A percentile compares a stretch with the other conserved stretches of the same genome.
phyloP scores from a whole-genome alignment of 2,329 filamentous ascomycete genomes.

The Madurella mycetomatis region DNA sequence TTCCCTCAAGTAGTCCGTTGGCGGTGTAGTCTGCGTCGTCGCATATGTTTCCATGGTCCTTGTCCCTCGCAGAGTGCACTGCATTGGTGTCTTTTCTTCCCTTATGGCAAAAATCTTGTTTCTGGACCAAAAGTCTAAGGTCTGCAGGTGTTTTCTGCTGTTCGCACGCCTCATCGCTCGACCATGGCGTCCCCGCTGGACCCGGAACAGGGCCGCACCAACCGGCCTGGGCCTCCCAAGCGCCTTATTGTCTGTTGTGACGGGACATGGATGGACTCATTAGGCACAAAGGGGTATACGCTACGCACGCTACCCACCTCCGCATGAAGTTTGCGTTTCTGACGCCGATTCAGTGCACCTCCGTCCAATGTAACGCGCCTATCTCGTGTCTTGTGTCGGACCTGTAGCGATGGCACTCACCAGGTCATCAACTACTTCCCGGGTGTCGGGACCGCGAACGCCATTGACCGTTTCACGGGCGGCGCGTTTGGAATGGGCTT shows the following conservation, averaged over 20 bases:
- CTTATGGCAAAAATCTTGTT: no score
- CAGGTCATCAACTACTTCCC: conserved; percentile 33
- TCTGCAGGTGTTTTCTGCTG: neutral
- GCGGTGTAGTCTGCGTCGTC: neutral
- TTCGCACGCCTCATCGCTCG: neutral
- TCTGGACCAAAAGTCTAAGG: no score
- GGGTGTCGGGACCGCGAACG: conserved; percentile 30
- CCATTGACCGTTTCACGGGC: conserved; percentile 29
- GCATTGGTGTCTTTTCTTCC: no score
- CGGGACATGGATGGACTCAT: conserved; percentile 33
- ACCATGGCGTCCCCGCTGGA: conserved; percentile 13
- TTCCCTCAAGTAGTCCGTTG: neutral
- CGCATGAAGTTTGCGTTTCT: neutral
- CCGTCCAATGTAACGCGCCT: conserved; percentile 31
- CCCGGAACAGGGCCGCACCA: neutral
- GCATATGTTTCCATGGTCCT: neutral
- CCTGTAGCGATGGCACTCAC: conserved; percentile 25
- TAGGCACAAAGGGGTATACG: conserved; percentile 26
- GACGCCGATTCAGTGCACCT: conserved; percentile 16
- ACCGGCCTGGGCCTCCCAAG: conserved; percentile 18
- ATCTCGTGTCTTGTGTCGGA: conserved; percentile 26
- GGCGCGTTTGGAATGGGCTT: conserved; percentile 33
- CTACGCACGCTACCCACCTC: no score
- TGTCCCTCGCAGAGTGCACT: no score
- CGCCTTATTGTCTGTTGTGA: conserved; percentile 32